phyloP scores from a whole-genome alignment of 495 filamentous ascomycete genomes.

The Chlorociboria aeruginascens region DNA sequence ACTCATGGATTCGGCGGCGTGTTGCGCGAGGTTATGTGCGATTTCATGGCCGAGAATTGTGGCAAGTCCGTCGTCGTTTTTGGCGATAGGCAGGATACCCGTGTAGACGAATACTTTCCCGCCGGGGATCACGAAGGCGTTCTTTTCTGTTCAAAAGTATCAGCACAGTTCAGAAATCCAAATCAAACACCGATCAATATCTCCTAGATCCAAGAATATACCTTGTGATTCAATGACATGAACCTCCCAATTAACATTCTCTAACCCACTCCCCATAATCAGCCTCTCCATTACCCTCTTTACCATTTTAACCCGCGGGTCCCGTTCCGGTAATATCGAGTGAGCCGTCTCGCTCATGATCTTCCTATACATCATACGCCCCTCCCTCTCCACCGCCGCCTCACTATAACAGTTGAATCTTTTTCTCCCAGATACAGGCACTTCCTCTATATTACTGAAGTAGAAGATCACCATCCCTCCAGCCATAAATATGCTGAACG shows the following conservation, averaged over 20 bases:
- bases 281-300: constrained; percentile 57
- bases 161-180: not conserved
- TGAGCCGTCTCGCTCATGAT: constrained; percentile 31
- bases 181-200: not conserved
- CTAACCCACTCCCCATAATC: constrained; percentile 54
- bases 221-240: constrained; percentile 64
- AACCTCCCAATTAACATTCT: constrained; percentile 63
- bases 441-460: constrained; percentile 60
- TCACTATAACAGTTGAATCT: constrained; percentile 70
- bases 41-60: constrained; percentile 89
- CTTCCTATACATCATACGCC: constrained; percentile 36
- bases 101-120: constrained; percentile 91
- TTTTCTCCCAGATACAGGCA: constrained; percentile 66
- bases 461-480: constrained; percentile 41
- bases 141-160: constrained; percentile 25
- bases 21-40: constrained; percentile 78
- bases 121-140: constrained; percentile 87
- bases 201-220: not conserved
- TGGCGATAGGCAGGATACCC: constrained; percentile 64
- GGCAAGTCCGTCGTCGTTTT: constrained; percentile 64
- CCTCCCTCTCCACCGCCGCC: constrained; percentile 39
- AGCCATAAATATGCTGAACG: constrained; percentile 22
- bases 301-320: constrained; percentile 36
- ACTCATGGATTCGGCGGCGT: constrained; percentile 66
- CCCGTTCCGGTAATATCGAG: constrained; percentile 28